Evolutionary conservation across 495 filamentous ascomycete species (phyloP), one percentile per base, ranked within the genome.

Genomic region (Hypoxylon crocopeplum): DNA sequence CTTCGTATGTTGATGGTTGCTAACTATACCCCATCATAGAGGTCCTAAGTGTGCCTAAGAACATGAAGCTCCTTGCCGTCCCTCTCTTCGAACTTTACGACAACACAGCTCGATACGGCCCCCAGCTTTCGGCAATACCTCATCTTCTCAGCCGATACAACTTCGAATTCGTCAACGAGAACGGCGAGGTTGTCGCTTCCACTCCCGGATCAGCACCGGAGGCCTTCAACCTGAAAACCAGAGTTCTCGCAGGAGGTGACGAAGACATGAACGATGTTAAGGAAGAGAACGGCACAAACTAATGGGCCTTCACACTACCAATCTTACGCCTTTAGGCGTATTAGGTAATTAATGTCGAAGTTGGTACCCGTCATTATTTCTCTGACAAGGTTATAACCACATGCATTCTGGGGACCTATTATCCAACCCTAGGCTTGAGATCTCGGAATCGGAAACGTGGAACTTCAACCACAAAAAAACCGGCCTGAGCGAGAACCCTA

Each of bases 11-110:
- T 11, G 8, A 29, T 3, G 34, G 7, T 41, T 11, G 45, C 64
- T 72, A 67, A 73, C 60, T 20, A 39, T 20, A n/a, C 33, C 21
- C 39, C 46, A 25, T 29, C 10, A 46, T 65, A 96, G 93, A 97
- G 79, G 89, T 98, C n/a, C 84, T 98, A 37, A 91, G 87, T 64
- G 95, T 98, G 13, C 94, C 94, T 1, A 98, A 98, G 82, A 98
- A 98, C 77, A 98, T 98, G 94, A 98, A 98, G 72, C 84, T 98
- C 5, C 86, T 98, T 19, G 94, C 94, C 8, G 94, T 98, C 2
- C 94, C 94, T 3, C 80, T 98, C 0, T 98, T 97, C 74, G 94
- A 98, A 75, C 83, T 98, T 15, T 98, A 97, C 77, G 94, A 98
- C 68, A 98, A 98, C 75, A 96, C 91, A 1, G 88, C 87, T 2